Conservation (phyloP, 768 basidiomycete species). For the Boletus reticuloceps region DNA sequence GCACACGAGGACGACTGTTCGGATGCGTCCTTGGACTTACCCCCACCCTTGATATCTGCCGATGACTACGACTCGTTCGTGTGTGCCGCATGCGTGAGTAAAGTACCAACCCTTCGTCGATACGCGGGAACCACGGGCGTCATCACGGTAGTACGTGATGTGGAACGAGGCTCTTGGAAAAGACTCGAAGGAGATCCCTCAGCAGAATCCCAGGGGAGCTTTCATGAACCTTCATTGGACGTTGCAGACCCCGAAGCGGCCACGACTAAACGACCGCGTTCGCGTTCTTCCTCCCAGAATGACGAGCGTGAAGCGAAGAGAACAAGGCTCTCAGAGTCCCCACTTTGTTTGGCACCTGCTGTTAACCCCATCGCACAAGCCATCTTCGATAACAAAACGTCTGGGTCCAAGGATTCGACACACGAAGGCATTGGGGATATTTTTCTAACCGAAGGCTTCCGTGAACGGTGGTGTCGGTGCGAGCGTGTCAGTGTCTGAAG, state of each 20-base stretch:
- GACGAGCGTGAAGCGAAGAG: slow-evolving; percentile 44
- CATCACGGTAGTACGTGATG: slow-evolving; percentile 64
- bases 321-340: slow-evolving; percentile 36
- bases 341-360: slow-evolving; percentile 56
- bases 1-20: slow-evolving; percentile 51
- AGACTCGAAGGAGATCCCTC: slow-evolving; percentile 37
- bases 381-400: slow-evolving; percentile 33
- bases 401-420: slow-evolving; percentile 13
- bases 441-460: slow-evolving; percentile 72
- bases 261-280: slow-evolving; percentile 46
- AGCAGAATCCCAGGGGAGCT: not conserved
- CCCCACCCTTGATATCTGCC: slow-evolving; percentile 64
- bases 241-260: slow-evolving; percentile 24
- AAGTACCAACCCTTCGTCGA: slow-evolving; percentile 49
- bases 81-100: slow-evolving; percentile 65
- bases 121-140: slow-evolving; percentile 68
- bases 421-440: slow-evolving; percentile 64
- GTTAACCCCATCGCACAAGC: slow-evolving; percentile 43
- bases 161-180: slow-evolving; percentile 48
- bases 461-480: slow-evolving; percentile 80
- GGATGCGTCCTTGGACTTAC: slow-evolving; percentile 61
- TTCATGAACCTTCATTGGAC: slow-evolving; percentile 18
- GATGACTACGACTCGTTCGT: slow-evolving; percentile 74
- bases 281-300: slow-evolving; percentile 19
- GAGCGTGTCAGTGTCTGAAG: slow-evolving; percentile 40